Base-by-base conservation (phyloP, 768 basidiomycete species). In the Naganishia friedmannii region DNA sequence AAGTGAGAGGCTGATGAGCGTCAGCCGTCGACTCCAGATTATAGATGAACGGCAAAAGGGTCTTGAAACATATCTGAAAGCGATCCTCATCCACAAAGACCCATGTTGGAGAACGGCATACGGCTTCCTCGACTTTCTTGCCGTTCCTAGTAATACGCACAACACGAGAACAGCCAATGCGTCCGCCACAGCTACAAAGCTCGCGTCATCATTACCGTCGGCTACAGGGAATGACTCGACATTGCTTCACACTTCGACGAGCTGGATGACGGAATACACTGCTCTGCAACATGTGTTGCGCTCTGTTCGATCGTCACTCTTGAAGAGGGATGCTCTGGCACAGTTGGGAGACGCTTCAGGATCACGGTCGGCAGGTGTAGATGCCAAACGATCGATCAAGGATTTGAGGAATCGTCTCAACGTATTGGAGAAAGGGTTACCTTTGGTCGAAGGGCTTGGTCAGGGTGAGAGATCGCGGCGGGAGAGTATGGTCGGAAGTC, bases 391-490 rank as follows among this genome's bases (percentile, higher is more conserved):
- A 19, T 57, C 73, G n/a, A 65, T 79, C 37, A 78, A 78, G 56
- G 80, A 81, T 2, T 66, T 77, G 12, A 73, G 72, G 10, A 56
- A 86, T 37, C 85, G 92, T n/a, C 85, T 94, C 26, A 87, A 88
- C 5, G 84, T 79, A 1, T 84, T 97, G 17, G 90, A 87, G 23
- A 84, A 84, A 73, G 92, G 88, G 12, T 82, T 94, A 75, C 84
- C 86, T 48, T 84, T 91, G 45, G 89, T 87, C 79, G 83, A 83
- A 51, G 92, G 90, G 45, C 86, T 97, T 85, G 89, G 87, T 73
- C 88, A 92, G 79, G 95, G 95, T n/a, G 95, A 98, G 84, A 83
- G 92, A 75, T 88, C 90, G 82, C 84, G 95, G 68, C 85, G 95
- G 72, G 89, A 89, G 71, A 94, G 93, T 76, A 88, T 96, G 88